Evolutionary conservation across 169 alveolate genomes (phyloP), one percentile per base, ranked within the genome.

Genomic region (Eimeria sp.): DNA sequence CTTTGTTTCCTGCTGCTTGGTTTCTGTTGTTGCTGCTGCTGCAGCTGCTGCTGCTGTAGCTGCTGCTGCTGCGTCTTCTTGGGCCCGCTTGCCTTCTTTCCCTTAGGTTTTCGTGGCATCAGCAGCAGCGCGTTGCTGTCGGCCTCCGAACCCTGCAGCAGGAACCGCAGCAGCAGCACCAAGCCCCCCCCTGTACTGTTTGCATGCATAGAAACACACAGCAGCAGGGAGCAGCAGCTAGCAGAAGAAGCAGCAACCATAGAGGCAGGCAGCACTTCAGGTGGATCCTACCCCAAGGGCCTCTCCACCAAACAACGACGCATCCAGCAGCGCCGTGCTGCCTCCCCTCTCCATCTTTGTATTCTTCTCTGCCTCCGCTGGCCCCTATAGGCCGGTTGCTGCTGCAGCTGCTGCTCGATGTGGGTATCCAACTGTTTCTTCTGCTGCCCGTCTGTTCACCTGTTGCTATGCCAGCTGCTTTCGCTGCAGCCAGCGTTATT

Each of bases 71-170:
- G 66, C 60, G 60, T 78, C 58, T 62, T 13, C 80, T 60, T 49
- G 1, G 23, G 27, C 8, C 43, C 43, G 25, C 56, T n/a, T 6
- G 78, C 54, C 62, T 85, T 85, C 68, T 56, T 49, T 25, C 37
- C 68, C 43, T 85, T 85, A 40, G 62, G 27, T 4, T 85, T 85
- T 2, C 91, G 91, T 16, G 91, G 91, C 91, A 85, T 85, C 80
- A 85, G 43, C 76, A 85, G 64, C 78, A 85, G 56, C 78, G 76
- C 78, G 43, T 62, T 85, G 91, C 80, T 85, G 80, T 80, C 91
- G 18, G 30, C 62, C 58, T 40, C 91, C 9, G 78, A 68, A 25
- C 16, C 78, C 91, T 85, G 78, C 58, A 49, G 74, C 71, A 49
- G 87, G 16, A 77, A 33, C 64, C 20, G 87, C 40, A 46, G 64